phyloP scores from a whole-genome alignment of 2,329 filamentous ascomycete genomes.

The Alternaria infectoria region DNA sequence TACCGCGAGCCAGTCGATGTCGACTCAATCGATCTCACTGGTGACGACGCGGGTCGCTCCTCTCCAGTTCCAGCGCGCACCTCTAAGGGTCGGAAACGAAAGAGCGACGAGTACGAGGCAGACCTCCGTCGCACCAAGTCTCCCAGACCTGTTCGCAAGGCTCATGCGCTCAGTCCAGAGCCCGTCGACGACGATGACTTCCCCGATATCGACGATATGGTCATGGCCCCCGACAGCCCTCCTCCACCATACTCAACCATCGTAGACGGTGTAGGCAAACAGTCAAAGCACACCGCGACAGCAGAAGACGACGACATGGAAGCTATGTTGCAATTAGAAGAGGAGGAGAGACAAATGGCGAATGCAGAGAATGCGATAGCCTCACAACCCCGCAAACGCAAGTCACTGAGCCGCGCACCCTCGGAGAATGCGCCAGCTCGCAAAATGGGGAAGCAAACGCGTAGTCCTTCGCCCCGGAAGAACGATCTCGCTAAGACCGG shows the following conservation, averaged over 20 bases:
- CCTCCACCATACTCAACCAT: slow-evolving; percentile 56
- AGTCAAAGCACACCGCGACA: not conserved
- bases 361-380: slow-evolving; percentile 9
- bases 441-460: slow-evolving; percentile 36
- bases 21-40: slow-evolving; percentile 48
- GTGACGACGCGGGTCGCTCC: slow-evolving; percentile 25
- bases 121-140: slow-evolving; percentile 28
- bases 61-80: slow-evolving; percentile 24
- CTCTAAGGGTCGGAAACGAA: slow-evolving; percentile 50
- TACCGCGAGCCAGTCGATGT: slow-evolving; percentile 26
- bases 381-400: slow-evolving; percentile 35
- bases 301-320: slow-evolving; percentile 17
- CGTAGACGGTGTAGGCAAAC: slow-evolving; percentile 15
- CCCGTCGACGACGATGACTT: slow-evolving; percentile 41
- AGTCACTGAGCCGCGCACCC: slow-evolving; percentile 36
- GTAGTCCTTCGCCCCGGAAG: slow-evolving; percentile 28
- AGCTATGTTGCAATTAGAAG: slow-evolving; percentile 16
- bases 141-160: slow-evolving; percentile 18
- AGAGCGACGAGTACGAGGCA: slow-evolving; percentile 53
- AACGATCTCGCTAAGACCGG: not conserved
- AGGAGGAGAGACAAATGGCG: slow-evolving; percentile 19
- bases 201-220: slow-evolving; percentile 48
- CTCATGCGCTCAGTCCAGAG: slow-evolving; percentile 21
- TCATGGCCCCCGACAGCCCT: slow-evolving; percentile 31
- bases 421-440: slow-evolving; percentile 37